Evolutionary conservation across 176 grass and related monocot species (phyloP).

Genomic region (Stipa capillata): DNA sequence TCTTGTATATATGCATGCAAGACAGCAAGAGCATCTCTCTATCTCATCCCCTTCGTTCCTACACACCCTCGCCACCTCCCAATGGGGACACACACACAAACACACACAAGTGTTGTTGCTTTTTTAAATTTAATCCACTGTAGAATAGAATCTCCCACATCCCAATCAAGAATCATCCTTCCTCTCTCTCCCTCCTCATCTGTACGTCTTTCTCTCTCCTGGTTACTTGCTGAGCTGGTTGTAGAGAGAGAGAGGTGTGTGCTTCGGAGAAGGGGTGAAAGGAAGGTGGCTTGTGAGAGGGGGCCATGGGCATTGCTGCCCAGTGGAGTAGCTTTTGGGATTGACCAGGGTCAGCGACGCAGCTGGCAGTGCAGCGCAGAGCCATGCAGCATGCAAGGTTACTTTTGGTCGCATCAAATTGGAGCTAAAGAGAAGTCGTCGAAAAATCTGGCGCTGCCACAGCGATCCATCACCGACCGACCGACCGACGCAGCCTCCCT

Average conservation of each 20-base stretch:
- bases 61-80: too few species aligned
- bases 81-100: not conserved
- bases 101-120: too few species aligned
- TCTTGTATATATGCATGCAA: not conserved
- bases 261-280: conserved; percentile 21
- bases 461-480: too few species aligned
- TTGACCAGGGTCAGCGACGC: conserved; percentile 27
- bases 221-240: not conserved
- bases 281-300: conserved; percentile 3
- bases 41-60: too few species aligned
- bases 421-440: too few species aligned
- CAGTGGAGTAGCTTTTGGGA: too few species aligned
- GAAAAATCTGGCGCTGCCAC: too few species aligned
- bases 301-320: not conserved
- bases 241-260: not conserved
- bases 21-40: not conserved
- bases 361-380: too few species aligned
- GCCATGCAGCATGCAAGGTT: not conserved
- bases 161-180: not conserved
- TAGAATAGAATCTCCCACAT: conserved; percentile 14
- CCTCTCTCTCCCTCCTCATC: not conserved
- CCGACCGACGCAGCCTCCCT: conserved; percentile 1
- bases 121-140: not conserved
- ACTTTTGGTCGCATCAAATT: not conserved
- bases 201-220: not conserved